Percentiles rank a stretch among this genome's conserved stretches.
Conservation (phyloP, 1,284 basidiomycete species). For the Erythrobasidium hasegawianum region DNA sequence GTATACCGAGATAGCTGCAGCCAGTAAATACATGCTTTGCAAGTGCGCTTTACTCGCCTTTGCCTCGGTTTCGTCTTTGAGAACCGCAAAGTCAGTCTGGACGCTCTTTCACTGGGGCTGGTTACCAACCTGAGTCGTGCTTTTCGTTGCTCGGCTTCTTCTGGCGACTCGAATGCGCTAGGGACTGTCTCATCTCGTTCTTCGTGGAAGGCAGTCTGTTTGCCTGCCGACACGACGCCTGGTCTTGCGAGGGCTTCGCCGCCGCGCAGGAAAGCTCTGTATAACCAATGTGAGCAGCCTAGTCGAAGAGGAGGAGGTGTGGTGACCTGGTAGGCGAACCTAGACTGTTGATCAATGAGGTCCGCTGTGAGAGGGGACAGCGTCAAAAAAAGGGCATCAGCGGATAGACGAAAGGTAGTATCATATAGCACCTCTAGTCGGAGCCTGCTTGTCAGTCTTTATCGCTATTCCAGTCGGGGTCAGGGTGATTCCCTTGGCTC, state of each 20-base stretch:
- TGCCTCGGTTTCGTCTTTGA: too few species aligned
- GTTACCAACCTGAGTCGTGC: slow-evolving; percentile 1
- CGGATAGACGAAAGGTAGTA: neutral
- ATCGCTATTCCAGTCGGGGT: slow-evolving; percentile 28
- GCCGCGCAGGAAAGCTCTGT: slow-evolving; percentile 26
- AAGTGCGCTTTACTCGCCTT: too few species aligned
- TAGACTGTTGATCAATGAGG: slow-evolving; percentile 20
- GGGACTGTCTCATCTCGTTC: slow-evolving; percentile 10
- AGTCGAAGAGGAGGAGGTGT: neutral
- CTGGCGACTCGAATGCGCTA: slow-evolving; percentile 20
- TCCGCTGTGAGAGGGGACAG: slow-evolving; percentile 17
- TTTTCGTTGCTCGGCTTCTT: neutral
- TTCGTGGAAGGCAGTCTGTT: slow-evolving; percentile 15
- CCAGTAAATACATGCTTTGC: too few species aligned
- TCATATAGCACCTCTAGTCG: slow-evolving; percentile 16
- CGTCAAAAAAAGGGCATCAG: neutral
- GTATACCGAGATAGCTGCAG: too few species aligned
- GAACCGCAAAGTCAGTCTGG: too few species aligned
- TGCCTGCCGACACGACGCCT: slow-evolving; percentile 27
- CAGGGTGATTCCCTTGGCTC: slow-evolving; percentile 22
- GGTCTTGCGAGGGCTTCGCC: slow-evolving; percentile 29
- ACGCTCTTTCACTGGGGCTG: too few species aligned
- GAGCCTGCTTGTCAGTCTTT: slow-evolving; percentile 26
- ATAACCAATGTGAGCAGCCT: too few species aligned
- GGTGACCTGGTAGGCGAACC: slow-evolving; percentile 3